Evolutionary conservation across 352 stramenopile species (phyloP).

Genomic region (Halophytophthora batemanensis): DNA sequence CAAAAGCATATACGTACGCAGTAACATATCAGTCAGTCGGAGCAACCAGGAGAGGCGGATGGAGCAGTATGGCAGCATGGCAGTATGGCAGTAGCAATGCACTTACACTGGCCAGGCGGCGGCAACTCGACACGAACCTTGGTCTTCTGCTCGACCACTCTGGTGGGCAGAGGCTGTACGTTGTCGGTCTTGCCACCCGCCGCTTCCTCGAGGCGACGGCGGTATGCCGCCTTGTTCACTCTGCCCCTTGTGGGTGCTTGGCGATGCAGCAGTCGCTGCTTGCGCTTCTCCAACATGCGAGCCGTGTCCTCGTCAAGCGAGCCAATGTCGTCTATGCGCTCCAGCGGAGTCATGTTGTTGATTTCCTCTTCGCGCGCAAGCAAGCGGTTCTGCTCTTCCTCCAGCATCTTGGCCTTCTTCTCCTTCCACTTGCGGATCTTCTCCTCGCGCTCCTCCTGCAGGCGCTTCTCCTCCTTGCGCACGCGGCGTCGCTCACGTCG

Average conservation of each 20-base stretch:
- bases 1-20: conserved; percentile 1
- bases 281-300: conserved; percentile 72
- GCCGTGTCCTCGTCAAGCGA: conserved; percentile 75
- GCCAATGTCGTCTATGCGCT: conserved; percentile 58
- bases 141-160: conserved; percentile 53
- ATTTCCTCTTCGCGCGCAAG: conserved; percentile 65
- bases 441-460: conserved; percentile 52
- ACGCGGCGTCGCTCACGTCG: conserved; percentile 49
- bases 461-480: conserved; percentile 58
- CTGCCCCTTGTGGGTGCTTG: conserved; percentile 64
- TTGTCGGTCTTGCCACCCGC: conserved; percentile 79
- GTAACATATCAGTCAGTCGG: conserved; percentile 1
- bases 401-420: conserved; percentile 44
- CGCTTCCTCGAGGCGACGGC: conserved; percentile 68
- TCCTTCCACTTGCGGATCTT: conserved; percentile 73
- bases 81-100: background rate
- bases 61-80: too few relatives aligned
- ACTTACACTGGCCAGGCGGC: conserved; percentile 75
- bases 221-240: conserved; percentile 77
- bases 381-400: conserved; percentile 53
- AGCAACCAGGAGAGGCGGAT: conserved; percentile 1
- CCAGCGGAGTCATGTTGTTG: conserved; percentile 72
- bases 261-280: conserved; percentile 59
- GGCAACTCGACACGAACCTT: conserved; percentile 73
- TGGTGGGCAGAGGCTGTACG: conserved; percentile 62